phyloP scores from a whole-genome alignment of 1,139 yeast species.

The Saccharomyces pastorianus region DNA sequence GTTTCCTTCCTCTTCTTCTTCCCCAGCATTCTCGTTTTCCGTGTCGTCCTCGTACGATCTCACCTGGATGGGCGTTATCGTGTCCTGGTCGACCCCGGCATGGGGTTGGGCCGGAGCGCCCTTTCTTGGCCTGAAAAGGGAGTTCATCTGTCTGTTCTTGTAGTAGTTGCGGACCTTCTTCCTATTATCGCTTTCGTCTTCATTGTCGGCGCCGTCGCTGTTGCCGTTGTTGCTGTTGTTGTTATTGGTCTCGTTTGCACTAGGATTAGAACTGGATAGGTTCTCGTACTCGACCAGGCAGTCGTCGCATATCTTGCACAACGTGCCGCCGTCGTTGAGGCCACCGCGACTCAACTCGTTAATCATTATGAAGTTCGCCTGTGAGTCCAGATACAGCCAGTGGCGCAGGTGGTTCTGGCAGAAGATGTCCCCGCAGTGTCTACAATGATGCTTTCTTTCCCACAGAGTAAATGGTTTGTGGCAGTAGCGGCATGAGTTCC shows the following conservation, averaged over 20 bases:
- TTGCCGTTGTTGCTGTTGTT: background rate
- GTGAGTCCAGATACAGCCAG: conserved; percentile 48
- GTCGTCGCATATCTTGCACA: conserved; percentile 69
- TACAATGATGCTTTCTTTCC: conserved; percentile 88
- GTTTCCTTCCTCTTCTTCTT: conserved; percentile 14
- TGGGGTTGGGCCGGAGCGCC: background rate
- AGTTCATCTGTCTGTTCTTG: background rate
- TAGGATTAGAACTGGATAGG: conserved; percentile 25
- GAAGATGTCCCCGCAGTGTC: conserved; percentile 87
- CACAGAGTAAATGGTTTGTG: conserved; percentile 56
- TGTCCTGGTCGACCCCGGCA: background rate
- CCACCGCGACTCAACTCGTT: conserved; percentile 32
- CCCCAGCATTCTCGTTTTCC: conserved; percentile 5
- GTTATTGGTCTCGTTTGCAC: conserved; percentile 25
- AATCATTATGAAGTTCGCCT: conserved; percentile 59
- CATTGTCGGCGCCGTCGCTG: background rate
- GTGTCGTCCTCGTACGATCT: conserved; percentile 1
- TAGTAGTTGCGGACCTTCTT: conserved; percentile 1
- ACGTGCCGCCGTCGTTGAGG: conserved; percentile 61
- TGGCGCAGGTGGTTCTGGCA: conserved; percentile 57
- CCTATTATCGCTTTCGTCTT: conserved; percentile 6
- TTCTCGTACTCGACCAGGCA: conserved; percentile 67
- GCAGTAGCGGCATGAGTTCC: conserved; percentile 63
- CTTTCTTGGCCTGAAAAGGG: background rate
- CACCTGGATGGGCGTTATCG: background rate